These are phyloP conservation scores for Pyrenophora tritici-repentis DNA, from an alignment of 2,329 filamentous ascomycete genomes.

Conservation along the genomic window DNA sequence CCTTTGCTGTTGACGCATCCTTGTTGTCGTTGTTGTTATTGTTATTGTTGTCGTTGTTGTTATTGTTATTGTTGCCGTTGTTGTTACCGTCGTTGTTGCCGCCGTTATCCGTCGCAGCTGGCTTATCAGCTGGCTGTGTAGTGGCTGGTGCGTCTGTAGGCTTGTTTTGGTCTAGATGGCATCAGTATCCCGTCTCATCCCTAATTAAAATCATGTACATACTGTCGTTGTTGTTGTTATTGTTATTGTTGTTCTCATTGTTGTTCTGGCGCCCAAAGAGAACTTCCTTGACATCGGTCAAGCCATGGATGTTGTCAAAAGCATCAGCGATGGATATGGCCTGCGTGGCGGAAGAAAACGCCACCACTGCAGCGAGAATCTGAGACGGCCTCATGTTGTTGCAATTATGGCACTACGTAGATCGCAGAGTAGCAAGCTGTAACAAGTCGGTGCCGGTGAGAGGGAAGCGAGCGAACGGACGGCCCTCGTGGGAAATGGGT, in stretches of 20 bases:
- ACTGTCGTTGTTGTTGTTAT: too few species aligned
- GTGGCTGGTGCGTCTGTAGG: constrained; percentile 20
- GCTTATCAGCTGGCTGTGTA: constrained; percentile 11
- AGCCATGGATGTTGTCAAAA: constrained; percentile 38
- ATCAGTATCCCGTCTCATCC: too few species aligned
- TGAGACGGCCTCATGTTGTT: constrained; percentile 45
- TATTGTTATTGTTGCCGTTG: constrained; percentile 19
- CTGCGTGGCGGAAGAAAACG: constrained; percentile 44
- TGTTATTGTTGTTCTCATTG: constrained; percentile 6
- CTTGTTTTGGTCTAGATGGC: too few species aligned
- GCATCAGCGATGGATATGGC: constrained; percentile 42
- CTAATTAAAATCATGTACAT: too few species aligned
- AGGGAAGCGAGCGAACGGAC: constrained; percentile 18
- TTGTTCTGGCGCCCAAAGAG: constrained; percentile 38
- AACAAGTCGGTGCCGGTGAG: constrained; percentile 11
- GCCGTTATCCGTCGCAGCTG: constrained; percentile 15
- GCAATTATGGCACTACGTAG: neutral
- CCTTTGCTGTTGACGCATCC: constrained; percentile 17
- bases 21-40: constrained; percentile 17
- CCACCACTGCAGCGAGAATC: constrained; percentile 45
- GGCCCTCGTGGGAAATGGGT: constrained; percentile 20
- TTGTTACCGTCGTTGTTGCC: too few species aligned
- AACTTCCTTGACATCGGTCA: constrained; percentile 34
- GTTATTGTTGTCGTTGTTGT: constrained; percentile 17
- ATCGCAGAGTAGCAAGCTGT: neutral